Evolutionary conservation across 1,284 basidiomycete species (phyloP).

Genomic region (Ganoderma boninense): DNA sequence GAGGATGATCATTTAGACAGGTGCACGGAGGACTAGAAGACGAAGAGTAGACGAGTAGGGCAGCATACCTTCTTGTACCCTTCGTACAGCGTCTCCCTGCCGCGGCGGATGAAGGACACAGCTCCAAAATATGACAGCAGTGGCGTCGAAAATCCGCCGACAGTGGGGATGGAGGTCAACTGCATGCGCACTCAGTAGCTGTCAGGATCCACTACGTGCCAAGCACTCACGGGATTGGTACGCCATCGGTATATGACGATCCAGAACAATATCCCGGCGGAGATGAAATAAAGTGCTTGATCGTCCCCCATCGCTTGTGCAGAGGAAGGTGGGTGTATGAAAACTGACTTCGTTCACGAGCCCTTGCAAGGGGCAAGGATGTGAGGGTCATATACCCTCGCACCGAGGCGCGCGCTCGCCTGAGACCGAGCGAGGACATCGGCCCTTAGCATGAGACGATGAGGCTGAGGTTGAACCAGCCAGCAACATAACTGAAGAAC

Average conservation of each 20-base stretch:
- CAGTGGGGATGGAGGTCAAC: conserved; percentile 35
- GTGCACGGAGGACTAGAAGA: neutral
- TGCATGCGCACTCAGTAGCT: neutral
- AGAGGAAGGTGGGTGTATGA: neutral
- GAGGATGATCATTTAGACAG: neutral
- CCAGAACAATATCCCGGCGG: neutral
- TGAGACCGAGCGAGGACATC: neutral
- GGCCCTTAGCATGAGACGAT: neutral
- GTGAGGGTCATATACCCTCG: neutral
- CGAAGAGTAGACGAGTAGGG: neutral
- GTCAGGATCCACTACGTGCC: neutral
- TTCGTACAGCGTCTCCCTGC: conserved; percentile 18
- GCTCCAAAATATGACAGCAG: conserved; percentile 36
- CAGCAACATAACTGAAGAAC: neutral
- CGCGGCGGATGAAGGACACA: conserved; percentile 22
- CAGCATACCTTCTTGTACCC: conserved; percentile 32
- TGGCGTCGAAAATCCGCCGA: conserved; percentile 32
- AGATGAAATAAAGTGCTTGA: neutral
- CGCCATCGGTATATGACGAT: neutral
- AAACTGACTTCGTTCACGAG: neutral
- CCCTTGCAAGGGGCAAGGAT: neutral
- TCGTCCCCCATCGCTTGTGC: neutral
- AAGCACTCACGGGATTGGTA: neutral
- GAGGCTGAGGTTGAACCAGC: neutral
- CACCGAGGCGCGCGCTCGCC: neutral